Evolutionary conservation across 1,284 basidiomycete genomes (phyloP), one percentile per base, ranked within the genome.

Genomic region (Papiliotrema terrestris): DNA sequence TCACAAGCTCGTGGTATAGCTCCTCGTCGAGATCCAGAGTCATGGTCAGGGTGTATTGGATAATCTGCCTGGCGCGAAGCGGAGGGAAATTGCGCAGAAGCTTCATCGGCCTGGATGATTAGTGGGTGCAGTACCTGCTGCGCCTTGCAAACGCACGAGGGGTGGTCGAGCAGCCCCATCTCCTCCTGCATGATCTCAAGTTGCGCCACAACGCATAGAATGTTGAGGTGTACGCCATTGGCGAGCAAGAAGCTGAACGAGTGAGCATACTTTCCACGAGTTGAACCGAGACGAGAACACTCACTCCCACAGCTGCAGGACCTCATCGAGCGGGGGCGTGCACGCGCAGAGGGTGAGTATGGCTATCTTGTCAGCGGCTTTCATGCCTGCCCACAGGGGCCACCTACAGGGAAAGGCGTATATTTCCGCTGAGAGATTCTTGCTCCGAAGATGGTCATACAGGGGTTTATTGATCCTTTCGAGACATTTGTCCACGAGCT

Each of bases 351-450:
- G 79, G 0, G 95, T 98, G 58, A 98, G 82, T 23, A 98, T 85
- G 53, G 94, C 91, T 95, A 47, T 2, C n/a, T 25, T 46, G 38
- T 35, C 29, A 46, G 48, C 25, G 35, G 22, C 20, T 1, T 29
- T 4, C 8, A 38, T 23, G 47, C 45, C 22, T 48, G 13, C 3
- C 9, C 22, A 15, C 19, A 39, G 29, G 17, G 22, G 22, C 22
- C 37, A 81, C 88, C 56, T 66, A 93, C 92, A 96, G 45, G 95
- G 91, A 68, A 98, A 98, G 1, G 94, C 95, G 74, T 98, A 98
- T 36, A 98, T 85, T 72, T 98, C 93, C 5, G 95, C 95, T n/a
- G 87, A 88, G n/a, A 98, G 83, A 61, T 94, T 94, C 72, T 94
- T 95, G 38, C 86, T 87, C 35, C 88, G 83, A 39, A 98, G 79